Base-by-base conservation (phyloP, 2,329 filamentous ascomycete species). In the Biscogniauxia sp. region DNA sequence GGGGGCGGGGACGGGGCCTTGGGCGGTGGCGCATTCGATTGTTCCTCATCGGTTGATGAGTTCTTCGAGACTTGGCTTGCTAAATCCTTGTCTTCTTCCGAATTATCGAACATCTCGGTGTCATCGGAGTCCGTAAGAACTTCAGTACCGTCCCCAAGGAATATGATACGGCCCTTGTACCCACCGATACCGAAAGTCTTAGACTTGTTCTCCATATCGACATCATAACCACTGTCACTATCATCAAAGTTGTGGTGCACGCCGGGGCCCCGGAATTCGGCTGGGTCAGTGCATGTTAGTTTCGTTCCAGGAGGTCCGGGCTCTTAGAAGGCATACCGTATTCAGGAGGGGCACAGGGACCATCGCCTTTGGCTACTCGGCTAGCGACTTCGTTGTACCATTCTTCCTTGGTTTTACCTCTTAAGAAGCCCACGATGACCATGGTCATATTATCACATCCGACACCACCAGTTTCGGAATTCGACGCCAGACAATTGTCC, bases 361-460 rank as follows among this genome's bases (percentile, higher is more conserved):
- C 95, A 79, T 99, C 95, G 78, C 94, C 95, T 76, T 94, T 93
- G 70, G 93, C 92, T 77, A 99, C 95, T 75, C 95, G 88, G 81
- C 90, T 92, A 72, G 90, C 92, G 76, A 99, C 90, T 81, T 93
- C 89, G 73, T 97, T 92, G 77, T 99, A 99, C 95, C 95, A 99
- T 80, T 97, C 90, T 74, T 97, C 93, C 85, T 96, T 96, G 70
- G 88, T 91, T 83, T 91, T 93, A 76, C 94, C 95, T 73, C 91
- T 87, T 69, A 99, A 85, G 74, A 99, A 87, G 68, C 90, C 95
- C 73, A 99, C 81, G 67, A 99, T 85, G 70, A 89, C 82, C 90
- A 99, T 98, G 69, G 95, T 99, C 95, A 99, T 99, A 83, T 99
- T 99, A 82, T 99, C 95, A 77, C 95, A 99, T 64, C 95, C 95